Evolutionary conservation across 805 yeast species (phyloP).

Genomic region (Zygosaccharomyces kombuchaensis): DNA sequence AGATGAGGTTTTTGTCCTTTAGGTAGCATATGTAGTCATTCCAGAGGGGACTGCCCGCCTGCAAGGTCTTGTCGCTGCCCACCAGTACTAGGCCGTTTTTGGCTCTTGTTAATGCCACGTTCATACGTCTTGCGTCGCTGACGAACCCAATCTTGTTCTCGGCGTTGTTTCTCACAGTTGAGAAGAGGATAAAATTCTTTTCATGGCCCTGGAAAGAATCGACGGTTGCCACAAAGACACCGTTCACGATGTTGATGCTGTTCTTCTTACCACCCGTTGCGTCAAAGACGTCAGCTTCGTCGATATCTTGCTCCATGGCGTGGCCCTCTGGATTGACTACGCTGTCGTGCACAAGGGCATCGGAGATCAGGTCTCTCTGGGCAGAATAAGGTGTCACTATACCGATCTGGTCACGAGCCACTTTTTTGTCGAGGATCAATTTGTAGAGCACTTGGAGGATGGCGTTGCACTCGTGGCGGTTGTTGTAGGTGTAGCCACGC

Average conservation of each 20-base stretch:
- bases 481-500: slow-evolving; percentile 57
- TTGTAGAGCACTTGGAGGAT: slow-evolving; percentile 46
- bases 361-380: slow-evolving; percentile 60
- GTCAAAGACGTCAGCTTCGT: slow-evolving; percentile 53
- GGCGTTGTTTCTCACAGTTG: slow-evolving; percentile 68
- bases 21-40: slow-evolving; percentile 43
- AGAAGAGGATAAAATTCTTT: slow-evolving; percentile 71
- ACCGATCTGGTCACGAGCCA: slow-evolving; percentile 51
- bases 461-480: slow-evolving; percentile 47
- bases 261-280: slow-evolving; percentile 28
- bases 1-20: slow-evolving; percentile 34
- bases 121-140: slow-evolving; percentile 56
- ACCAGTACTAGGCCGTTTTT: slow-evolving; percentile 55
- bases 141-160: slow-evolving; percentile 57
- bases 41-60: slow-evolving; percentile 47
- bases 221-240: slow-evolving; percentile 53
- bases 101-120: slow-evolving; percentile 72
- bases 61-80: slow-evolving; percentile 55
- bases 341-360: slow-evolving; percentile 44
- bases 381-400: slow-evolving; percentile 75
- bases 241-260: slow-evolving; percentile 38
- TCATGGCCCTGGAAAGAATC: slow-evolving; percentile 94
- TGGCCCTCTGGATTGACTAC: slow-evolving; percentile 52
- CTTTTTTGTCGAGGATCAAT: slow-evolving; percentile 51
- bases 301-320: slow-evolving; percentile 48